A percentile compares a stretch with the other conserved stretches of the same genome.
Conservation (phyloP, 2,329 filamentous ascomycete species). For the Cladobotryum protrusum region DNA sequence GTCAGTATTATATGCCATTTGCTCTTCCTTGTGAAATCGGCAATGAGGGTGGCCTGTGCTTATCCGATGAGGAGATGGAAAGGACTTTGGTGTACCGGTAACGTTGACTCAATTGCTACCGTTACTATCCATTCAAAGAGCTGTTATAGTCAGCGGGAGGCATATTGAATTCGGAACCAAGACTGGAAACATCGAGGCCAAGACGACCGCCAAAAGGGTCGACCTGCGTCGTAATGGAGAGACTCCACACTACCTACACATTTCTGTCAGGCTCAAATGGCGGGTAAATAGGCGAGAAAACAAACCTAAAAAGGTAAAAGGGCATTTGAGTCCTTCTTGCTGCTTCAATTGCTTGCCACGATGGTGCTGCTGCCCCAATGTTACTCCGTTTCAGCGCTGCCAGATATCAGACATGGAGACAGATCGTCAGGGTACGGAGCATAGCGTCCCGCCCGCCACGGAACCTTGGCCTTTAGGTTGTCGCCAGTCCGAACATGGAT, state of each 20-base stretch:
- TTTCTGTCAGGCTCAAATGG: no score
- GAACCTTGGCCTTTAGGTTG: not conserved
- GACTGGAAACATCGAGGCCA: not conserved
- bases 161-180: no score
- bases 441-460: constrained; percentile 1
- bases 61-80: no score
- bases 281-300: no score
- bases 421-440: constrained; percentile 11
- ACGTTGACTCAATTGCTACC: not conserved
- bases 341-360: not conserved
- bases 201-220: constrained; percentile 8
- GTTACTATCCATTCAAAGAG: not conserved
- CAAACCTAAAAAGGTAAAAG: not conserved
- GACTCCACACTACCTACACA: no score
- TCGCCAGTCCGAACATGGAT: not conserved
- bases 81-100: no score
- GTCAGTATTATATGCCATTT: no score
- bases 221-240: constrained; percentile 5
- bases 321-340: not conserved
- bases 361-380: not conserved
- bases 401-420: constrained; percentile 9
- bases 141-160: not conserved
- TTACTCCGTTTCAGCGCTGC: constrained; percentile 9
- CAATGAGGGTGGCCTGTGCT: no score
- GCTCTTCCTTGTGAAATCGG: no score